Base-by-base conservation (phyloP, 1,139 yeast species). In the Petasospora fabianii region DNA sequence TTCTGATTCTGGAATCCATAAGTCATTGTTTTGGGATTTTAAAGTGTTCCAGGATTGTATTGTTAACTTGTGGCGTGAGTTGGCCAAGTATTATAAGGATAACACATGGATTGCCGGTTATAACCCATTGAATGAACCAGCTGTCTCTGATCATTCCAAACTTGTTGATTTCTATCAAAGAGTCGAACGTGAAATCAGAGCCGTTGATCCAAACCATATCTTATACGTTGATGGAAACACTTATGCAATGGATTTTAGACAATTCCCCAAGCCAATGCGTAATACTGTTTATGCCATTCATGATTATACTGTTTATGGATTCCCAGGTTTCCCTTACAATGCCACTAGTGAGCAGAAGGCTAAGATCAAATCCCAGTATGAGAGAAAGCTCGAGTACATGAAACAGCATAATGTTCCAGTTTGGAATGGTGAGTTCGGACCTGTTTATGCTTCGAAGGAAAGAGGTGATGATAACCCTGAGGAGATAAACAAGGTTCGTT, bases 361-460 rank as follows among this genome's bases (percentile, higher is more conserved):
- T 16, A 48, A 46, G 35, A 20, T 48, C 21, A 40, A 46, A 22
- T 16, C 26, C 12, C 54, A 50, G 35, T 50, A 42, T 18, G 33
- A 46, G 30, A 39, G 50, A 36, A 50, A 48, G 28, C 41, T 50
- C 12, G 50, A 50, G 34, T 49, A 38, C 27, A 47, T 44, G 38
- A 34, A 21, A 17, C 27, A 46, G 27, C 32, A 40, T 28, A 29
- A 41, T 11, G 52, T 50, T 11, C 53, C 54, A 14, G 54, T 50
- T n/a, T 50, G 54, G 54, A 50, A 50, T 30, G 54, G 54, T 41
- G 54, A 50, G 36, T 50, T 50, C 27, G 54, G 54, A 11, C 54
- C 54, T 6, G 53, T 50, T 8, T 50, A 50, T 34, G 54, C 54
- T n/a, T 46, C 52, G 5, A 40, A 47, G 27, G 48, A 43, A 30